A percentile compares a stretch with the other conserved stretches of the same genome.
These are phyloP conservation scores for Pythium insidiosum DNA, from an alignment of 352 stramenopile species.

Conservation along the genomic window DNA sequence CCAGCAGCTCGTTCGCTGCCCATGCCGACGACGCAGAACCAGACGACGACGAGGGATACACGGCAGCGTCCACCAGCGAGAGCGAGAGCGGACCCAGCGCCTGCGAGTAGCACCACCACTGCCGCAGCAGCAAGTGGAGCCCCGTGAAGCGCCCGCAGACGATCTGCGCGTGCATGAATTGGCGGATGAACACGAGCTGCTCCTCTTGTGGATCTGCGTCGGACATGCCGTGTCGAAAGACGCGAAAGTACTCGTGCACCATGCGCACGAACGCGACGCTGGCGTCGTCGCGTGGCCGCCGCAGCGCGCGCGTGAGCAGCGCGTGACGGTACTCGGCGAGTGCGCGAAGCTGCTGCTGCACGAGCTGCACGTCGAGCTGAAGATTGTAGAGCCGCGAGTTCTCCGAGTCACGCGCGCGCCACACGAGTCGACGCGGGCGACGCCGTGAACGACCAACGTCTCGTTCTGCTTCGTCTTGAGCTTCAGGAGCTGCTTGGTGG, in stretches of 20 bases:
- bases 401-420: constrained; percentile 40
- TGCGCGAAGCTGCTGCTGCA: constrained; percentile 34
- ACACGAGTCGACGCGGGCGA: too few relatives aligned
- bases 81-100: constrained; percentile 15
- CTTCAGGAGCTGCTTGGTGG: too few relatives aligned
- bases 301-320: constrained; percentile 22
- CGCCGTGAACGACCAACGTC: too few relatives aligned
- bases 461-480: too few relatives aligned
- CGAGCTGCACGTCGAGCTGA: constrained; percentile 35
- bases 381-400: constrained; percentile 53
- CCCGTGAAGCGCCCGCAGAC: constrained; percentile 28
- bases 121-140: constrained; percentile 34
- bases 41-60: too few relatives aligned
- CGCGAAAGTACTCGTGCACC: constrained; percentile 44
- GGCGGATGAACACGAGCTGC: constrained; percentile 19
- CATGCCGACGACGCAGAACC: constrained; percentile 2
- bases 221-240: constrained; percentile 54
- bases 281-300: constrained; percentile 25
- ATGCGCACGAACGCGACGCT: constrained; percentile 39
- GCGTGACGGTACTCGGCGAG: constrained; percentile 23
- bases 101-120: constrained; percentile 42
- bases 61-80: constrained; percentile 16
- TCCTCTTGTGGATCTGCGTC: constrained; percentile 2
- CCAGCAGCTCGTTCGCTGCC: constrained; percentile 11
- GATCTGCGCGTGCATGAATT: constrained; percentile 41